These are phyloP conservation scores for Suillus subluteus DNA, from an alignment of 768 basidiomycete species.

Conservation along the genomic window DNA sequence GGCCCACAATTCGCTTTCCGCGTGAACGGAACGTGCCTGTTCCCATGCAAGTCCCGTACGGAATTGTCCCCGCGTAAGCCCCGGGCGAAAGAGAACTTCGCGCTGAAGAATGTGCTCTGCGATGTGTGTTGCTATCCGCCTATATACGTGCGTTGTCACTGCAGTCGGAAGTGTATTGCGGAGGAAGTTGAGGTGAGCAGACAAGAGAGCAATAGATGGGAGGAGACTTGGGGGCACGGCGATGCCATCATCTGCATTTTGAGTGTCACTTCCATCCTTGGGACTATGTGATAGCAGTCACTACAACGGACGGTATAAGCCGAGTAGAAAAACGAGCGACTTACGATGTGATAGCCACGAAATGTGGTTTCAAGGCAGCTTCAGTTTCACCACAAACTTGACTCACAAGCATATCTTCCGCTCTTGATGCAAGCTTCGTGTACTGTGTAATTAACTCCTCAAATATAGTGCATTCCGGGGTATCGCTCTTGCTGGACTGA, in stretches of 20 bases:
- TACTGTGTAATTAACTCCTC: conserved; percentile 75
- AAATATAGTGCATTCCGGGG: conserved; percentile 73
- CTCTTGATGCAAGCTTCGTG: conserved; percentile 58
- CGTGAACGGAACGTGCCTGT: conserved; percentile 64
- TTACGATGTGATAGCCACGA: conserved; percentile 53
- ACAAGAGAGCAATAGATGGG: conserved; percentile 75
- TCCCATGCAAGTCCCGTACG: conserved; percentile 25
- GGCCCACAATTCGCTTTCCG: conserved; percentile 83
- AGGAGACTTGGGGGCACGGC: conserved; percentile 73
- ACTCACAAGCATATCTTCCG: conserved; percentile 87
- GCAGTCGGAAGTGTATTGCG: conserved; percentile 62
- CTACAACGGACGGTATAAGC: not conserved
- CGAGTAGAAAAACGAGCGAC: conserved; percentile 19
- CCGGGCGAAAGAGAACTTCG: conserved; percentile 77
- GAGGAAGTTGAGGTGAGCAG: conserved; percentile 76
- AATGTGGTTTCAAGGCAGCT: conserved; percentile 70
- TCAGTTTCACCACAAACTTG: conserved; percentile 86
- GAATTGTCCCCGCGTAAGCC: conserved; percentile 47
- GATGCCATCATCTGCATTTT: conserved; percentile 38
- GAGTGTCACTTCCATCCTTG: not conserved
- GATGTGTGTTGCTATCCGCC: conserved; percentile 70
- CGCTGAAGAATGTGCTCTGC: conserved; percentile 83
- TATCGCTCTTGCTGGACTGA: conserved; percentile 28
- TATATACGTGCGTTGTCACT: conserved; percentile 66
- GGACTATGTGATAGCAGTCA: not conserved